Evolutionary conservation across 1,139 yeast genomes (phyloP), one percentile per base, ranked within the genome.

Genomic region (Saccharomyces hybrid): DNA sequence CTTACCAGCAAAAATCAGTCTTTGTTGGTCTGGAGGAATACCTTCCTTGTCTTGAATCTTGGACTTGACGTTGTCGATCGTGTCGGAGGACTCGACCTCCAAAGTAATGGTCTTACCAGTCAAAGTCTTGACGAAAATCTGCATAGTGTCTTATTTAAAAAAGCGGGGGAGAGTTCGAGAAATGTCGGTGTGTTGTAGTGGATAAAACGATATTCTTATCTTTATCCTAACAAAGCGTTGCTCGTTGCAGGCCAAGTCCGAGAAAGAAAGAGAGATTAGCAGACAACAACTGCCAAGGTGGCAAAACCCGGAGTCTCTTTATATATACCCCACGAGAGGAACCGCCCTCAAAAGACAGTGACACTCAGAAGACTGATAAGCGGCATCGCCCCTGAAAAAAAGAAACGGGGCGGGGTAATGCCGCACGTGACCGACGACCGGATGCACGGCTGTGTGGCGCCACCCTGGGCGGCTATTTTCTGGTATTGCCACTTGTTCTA

Each of bases 31-130:
- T 65, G 97, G 96, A 75, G 97, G 97, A 71, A 91, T 90, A 71
- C 97, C 97, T 77, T 90, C 97, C 82, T 89, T 89, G 84, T 89
- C 97, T 81, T 89, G 97, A 77, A 91, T 90, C 85, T 90, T 89
- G 77, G 96, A 81, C 84, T 91, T 91, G 83, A 91, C 97, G 64
- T 83, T 83, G 70, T 83, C 88, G 59, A 83, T 83, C 55, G 87
- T 82, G 73, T 83, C 87, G 3, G 87, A 82, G 11, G 87, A 83
- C 68, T 83, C 88, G 49, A 82, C 86, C 69, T 82, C 87, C 55
- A 83, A 71, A 32, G 87, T 83, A 60, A 83, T 83, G 50, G 88
- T 82, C 74, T 82, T 82, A 69, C 87, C 87, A 9, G 87, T 82
- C 67, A 82, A 76, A 11, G 87, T 82, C 77, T 77, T 76, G 51